Percentiles rank a stretch among this genome's conserved stretches.
These are phyloP conservation scores for Paraphoma sp. DNA, from an alignment of 2,329 filamentous ascomycete genomes.

Conservation along the genomic window DNA sequence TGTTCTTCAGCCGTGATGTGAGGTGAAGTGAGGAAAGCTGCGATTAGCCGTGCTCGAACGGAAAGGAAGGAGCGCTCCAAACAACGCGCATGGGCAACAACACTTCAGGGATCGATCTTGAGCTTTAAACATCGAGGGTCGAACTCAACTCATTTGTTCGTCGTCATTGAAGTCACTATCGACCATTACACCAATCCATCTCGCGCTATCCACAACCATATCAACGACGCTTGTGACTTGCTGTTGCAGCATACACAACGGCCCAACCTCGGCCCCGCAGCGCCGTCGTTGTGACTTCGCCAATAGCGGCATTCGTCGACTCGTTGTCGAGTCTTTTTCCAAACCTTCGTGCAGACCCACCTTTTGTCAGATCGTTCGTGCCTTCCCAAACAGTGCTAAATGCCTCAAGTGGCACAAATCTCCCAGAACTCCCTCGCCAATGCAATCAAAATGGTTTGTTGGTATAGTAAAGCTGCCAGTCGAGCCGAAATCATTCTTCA, in stretches of 20 bases:
- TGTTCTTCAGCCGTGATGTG: neutral
- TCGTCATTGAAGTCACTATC: neutral
- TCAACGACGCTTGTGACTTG: neutral
- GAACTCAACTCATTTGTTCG: neutral
- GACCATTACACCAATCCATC: conserved; percentile 16
- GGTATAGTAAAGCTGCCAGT: no score
- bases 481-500: no score
- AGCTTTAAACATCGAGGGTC: neutral
- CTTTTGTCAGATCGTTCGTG: neutral
- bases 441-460: conserved; percentile 11
- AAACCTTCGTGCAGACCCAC: neutral
- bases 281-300: no score
- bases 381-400: conserved; percentile 8
- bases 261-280: no score
- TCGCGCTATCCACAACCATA: conserved; percentile 13
- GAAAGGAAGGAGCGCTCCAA: neutral
- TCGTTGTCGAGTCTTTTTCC: no score
- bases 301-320: no score
- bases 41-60: neutral
- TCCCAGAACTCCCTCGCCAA: conserved; percentile 32
- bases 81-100: neutral
- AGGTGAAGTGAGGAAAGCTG: neutral
- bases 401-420: conserved; percentile 15
- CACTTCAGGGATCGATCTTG: neutral
- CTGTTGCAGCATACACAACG: no score